Base-by-base conservation (phyloP, 1,284 basidiomycete species). In the Athelia sp. region DNA sequence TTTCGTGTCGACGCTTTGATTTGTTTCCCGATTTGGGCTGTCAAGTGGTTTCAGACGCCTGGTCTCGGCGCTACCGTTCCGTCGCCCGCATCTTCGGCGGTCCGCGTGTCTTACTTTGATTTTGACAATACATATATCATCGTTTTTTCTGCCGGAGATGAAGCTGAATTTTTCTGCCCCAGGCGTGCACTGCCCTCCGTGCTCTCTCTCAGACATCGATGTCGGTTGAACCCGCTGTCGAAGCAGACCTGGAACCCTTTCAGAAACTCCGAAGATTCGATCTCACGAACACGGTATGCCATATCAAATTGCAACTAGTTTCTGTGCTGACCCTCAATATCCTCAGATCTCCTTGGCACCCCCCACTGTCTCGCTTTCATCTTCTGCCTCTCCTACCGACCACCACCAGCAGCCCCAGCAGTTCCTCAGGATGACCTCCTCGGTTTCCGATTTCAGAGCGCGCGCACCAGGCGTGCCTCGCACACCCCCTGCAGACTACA, bases 201-300 rank as follows among this genome's bases (percentile, higher is more conserved):
- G 67, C 70, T 35, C 70, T 79, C 52, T 71, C 74, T 48, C 66
- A 72, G 40, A 65, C 72, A 21, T 60, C 71, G 47, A 69, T 84
- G 57, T 66, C 71, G 24, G 68, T 78, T 45, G 62, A 72, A 10
- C 72, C 80, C 44, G 82, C 80, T 17, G 73, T 82, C 45, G 81
- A 84, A 59, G 62, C 62, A 47, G 82, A 86, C 56, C 70, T 86
- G 42, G 74, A 82, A 54, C 79, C 79, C 13, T 72, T 79, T 52
- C 64, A 73, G 46, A 79, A 78, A 50, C 68, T 85, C 52, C 65
- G 67, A 55, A 74, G 72, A 42, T 62, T 82, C 53, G 67, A 75
- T 50, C 56, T 76, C 26, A 52, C 50, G 43, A 56, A 64, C 54
- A 59, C 62, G 57, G 74, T 73, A 60, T 40, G 69, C 61, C 46